Evolutionary conservation across 2,329 filamentous ascomycete genomes (phyloP), one percentile per base, ranked within the genome.

Genomic region (Colletotrichum sp.): DNA sequence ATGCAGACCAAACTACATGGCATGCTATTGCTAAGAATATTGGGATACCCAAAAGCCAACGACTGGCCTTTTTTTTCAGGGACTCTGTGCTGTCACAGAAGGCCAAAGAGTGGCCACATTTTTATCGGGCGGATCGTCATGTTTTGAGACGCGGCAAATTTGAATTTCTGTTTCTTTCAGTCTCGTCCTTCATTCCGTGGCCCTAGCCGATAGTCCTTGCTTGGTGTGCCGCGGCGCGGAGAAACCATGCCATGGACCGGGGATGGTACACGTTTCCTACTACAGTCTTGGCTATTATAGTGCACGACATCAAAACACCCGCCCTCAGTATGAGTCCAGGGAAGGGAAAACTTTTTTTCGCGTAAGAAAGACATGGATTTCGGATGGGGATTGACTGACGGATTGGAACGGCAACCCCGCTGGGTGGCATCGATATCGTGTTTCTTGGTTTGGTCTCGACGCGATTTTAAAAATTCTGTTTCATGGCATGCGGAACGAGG

Each of bases 21-120:
- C 73, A 73, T 64, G 49, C 36, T 55, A 36, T 57, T 60, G 72
- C 59, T 59, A 73, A 73, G 64, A 66, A 69, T 36, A 73, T 64
- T 52, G 70, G 73, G 70, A 76, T 76, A 76, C 73, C 70, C 73
- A 76, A 76, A 76, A 65, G 70, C 70, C 73, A 76, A 70, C 24
- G 49, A 68, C 7, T 69, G 73, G 73, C 73, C 44, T 49, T 73
- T 69, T 69, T 69, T 59, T 69, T 65, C 52, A 60, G 57, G 39
- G 32, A 49, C 21, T 57, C 34, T 30, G 15, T 57, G 39, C 64
- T 32, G 34, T 44, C 57, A n/a, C 12, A 21, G n/a, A 52, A 52
- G 65, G 15, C 28, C 52, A 39, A 49, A 39, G 39, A 13, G 60
- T 59, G 44, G 52, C 34, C 32, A 66, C 66, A 30, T 26, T 66